Evolutionary conservation across 768 basidiomycete species (phyloP), one percentile per base, ranked within the genome.

Genomic region (Tulasnella sp.): DNA sequence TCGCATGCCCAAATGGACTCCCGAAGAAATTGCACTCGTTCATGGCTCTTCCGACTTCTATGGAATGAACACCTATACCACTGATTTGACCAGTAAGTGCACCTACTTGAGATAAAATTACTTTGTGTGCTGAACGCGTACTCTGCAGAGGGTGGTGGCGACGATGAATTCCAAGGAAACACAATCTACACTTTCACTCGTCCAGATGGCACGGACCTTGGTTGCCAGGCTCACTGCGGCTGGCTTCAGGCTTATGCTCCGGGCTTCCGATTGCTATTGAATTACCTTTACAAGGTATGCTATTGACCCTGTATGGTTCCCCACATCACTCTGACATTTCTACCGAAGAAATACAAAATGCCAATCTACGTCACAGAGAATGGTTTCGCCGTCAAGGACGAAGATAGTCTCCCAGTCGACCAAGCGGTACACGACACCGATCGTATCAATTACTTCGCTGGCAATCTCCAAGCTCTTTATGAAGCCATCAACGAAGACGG

Each of bases 281-380:
- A 80, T 64, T 83, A 84, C 63, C 65, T 81, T 39, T 81, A 72
- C 70, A 83, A 79, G 66, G 77, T 78, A 56, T 45, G 65, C 33
- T 16, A 31, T n/a, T 7, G 31, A 29, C 43, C 6, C 27, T 8
- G 37, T 28, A 10, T 16, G 12, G 27, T 19, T 52, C 40, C 44
- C 27, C 32, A 41, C 15, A 34, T 37, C 34, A 42, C 45, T 24
- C 50, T 45, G 32, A 45, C 45, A 34, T 48, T 49, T 47, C 24
- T 44, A 32, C 37, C 27, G 19, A 58, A 72, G 69, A 65, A 68
- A n/a, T 75, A 72, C 59, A 58, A 65, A 24, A 66, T 67, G 57
- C 75, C 78, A 0, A 77, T 82, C 53, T 77, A 74, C 58, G 76
- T 82, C n/a, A 83, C 79, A 2, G 79, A 84, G 65, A 83, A 83